A percentile compares a stretch with the other conserved stretches of the same genome.
Conservation (phyloP, 78 protist genomes). For the Dictyostelium brefeldianum region DNA sequence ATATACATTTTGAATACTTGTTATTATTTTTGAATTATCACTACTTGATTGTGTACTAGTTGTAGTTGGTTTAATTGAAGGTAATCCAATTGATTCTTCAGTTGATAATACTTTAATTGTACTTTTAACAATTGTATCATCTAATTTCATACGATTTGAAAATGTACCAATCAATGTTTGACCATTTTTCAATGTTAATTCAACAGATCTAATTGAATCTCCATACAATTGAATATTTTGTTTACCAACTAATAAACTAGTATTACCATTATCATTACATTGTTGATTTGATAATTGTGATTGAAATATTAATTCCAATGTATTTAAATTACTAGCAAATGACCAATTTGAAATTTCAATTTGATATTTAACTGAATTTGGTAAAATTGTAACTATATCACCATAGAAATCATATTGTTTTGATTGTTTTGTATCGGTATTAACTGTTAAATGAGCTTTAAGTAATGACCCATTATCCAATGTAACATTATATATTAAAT, state of each 20-base stretch:
- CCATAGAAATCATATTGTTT: conserved; percentile 9
- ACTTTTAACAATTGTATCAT: neutral
- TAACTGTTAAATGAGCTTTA: neutral
- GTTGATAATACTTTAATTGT: neutral
- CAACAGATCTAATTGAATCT: conserved; percentile 18
- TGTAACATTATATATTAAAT: neutral
- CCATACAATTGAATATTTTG: conserved; percentile 5
- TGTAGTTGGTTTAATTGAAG: neutral
- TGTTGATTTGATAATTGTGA: neutral
- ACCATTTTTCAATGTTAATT: neutral
- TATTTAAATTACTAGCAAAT: neutral
- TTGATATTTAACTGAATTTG: conserved; percentile 37
- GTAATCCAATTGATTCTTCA: neutral
- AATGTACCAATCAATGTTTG: conserved; percentile 14
- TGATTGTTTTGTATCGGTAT: neutral
- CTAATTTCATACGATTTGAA: conserved; percentile 1
- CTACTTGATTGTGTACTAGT: neutral
- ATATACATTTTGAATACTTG: neutral
- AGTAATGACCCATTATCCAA: neutral
- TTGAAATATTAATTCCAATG: conserved; percentile 21
- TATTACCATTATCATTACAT: neutral
- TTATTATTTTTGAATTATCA: neutral
- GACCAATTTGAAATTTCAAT: conserved; percentile 10
- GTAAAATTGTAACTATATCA: neutral
- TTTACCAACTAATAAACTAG: neutral